Evolutionary conservation across 306 rosid species (phyloP).

Genomic region (Senna tora): DNA sequence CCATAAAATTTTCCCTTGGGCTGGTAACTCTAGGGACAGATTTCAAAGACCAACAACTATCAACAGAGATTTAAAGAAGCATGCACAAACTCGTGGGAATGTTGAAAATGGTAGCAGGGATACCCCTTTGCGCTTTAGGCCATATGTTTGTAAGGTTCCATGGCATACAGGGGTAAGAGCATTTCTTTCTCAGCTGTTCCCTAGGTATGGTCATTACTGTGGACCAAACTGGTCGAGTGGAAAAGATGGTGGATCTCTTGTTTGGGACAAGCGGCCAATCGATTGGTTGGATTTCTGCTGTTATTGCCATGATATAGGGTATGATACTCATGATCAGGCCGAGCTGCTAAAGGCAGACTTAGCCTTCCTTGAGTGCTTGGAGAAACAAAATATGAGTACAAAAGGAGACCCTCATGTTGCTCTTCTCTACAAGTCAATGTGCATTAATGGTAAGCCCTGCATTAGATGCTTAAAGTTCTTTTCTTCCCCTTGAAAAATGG

Average conservation of each 20-base stretch:
- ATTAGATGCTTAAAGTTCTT: not conserved
- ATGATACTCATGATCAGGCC: slow-evolving; percentile 86
- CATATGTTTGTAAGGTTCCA: slow-evolving; percentile 89
- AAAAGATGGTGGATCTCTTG: slow-evolving; percentile 68
- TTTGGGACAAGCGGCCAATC: slow-evolving; percentile 92
- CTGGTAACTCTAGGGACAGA: slow-evolving; percentile 35
- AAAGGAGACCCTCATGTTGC: slow-evolving; percentile 79
- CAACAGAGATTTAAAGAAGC: slow-evolving; percentile 63
- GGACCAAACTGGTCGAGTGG: slow-evolving; percentile 99
- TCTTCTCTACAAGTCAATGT: slow-evolving; percentile 74
- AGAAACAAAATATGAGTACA: slow-evolving; percentile 70
- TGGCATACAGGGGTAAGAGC: slow-evolving; percentile 95
- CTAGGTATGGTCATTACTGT: slow-evolving; percentile 93
- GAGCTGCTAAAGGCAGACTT: slow-evolving; percentile 80
- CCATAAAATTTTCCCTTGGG: slow-evolving; percentile 61
- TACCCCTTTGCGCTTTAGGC: slow-evolving; percentile 65
- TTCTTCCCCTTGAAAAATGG: slow-evolving; percentile 5
- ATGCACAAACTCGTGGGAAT: slow-evolving; percentile 44
- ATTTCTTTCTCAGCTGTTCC: slow-evolving; percentile 82
- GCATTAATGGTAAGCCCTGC: slow-evolving; percentile 66
- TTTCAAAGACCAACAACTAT: slow-evolving; percentile 62
- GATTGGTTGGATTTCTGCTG: slow-evolving; percentile 99
- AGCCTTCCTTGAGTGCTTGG: slow-evolving; percentile 88
- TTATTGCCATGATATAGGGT: slow-evolving; percentile 97
- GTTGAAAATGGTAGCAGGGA: slow-evolving; percentile 27